phyloP scores from a whole-genome alignment of 495 filamentous ascomycete species.

The Articulospora tetracladia region DNA sequence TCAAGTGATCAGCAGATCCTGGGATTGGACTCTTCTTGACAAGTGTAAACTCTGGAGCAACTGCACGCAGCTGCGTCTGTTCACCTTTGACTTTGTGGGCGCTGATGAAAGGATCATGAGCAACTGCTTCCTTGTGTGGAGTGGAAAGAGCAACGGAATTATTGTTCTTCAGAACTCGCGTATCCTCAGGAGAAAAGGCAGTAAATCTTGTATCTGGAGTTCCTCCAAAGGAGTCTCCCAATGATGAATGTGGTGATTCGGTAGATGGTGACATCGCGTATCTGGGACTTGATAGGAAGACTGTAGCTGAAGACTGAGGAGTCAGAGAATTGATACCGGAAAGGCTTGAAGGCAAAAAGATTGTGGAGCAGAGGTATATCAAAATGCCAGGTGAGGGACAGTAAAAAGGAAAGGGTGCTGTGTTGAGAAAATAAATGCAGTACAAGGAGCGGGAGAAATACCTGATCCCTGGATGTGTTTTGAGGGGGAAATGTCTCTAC shows the following conservation, averaged over 20 bases:
- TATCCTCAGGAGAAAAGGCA: conserved; percentile 59
- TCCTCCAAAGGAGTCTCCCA: conserved; percentile 46
- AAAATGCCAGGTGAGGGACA: neutral
- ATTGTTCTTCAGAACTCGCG: neutral
- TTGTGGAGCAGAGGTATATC: neutral
- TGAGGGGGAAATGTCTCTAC: too few species aligned
- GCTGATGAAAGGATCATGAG: conserved; percentile 9
- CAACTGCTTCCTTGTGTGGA: neutral
- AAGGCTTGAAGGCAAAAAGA: neutral
- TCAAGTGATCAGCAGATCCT: neutral
- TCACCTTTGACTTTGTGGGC: neutral
- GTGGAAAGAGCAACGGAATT: neutral
- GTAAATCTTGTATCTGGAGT: conserved; percentile 63
- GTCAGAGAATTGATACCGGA: too few species aligned
- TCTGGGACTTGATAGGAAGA: neutral
- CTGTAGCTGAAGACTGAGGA: too few species aligned
- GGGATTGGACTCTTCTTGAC: neutral
- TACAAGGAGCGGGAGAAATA: too few species aligned
- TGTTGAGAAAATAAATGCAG: too few species aligned
- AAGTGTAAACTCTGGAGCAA: neutral
- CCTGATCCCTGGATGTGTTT: too few species aligned
- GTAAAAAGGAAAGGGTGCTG: neutral
- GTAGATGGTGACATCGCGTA: neutral
- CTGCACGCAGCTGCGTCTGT: neutral
- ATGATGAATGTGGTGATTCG: neutral